Conservation (phyloP, 306 rosid species). For the Casuarina glauca region DNA sequence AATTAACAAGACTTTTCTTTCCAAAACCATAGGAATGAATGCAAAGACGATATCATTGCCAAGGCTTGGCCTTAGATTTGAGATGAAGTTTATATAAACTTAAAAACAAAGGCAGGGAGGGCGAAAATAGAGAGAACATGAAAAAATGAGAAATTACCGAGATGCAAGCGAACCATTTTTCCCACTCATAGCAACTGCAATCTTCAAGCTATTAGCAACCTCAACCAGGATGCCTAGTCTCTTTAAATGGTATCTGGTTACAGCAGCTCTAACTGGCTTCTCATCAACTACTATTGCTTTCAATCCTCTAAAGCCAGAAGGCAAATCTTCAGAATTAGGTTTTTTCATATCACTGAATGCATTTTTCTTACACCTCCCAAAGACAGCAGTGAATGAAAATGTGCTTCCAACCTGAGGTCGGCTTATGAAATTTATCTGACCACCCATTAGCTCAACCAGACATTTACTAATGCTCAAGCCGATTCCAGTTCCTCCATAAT, state of each 20-base stretch:
- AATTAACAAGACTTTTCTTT: neutral
- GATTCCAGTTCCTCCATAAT: conserved; percentile 97
- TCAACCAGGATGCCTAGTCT: conserved; percentile 85
- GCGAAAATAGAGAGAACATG: neutral
- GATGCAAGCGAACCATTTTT: conserved; percentile 61
- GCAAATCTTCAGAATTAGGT: conserved; percentile 70
- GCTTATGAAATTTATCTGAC: conserved; percentile 76
- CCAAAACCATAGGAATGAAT: neutral
- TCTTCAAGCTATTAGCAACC: conserved; percentile 55
- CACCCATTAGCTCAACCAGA: conserved; percentile 94
- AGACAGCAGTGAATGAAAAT: conserved; percentile 75
- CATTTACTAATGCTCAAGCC: conserved; percentile 98
- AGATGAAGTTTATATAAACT: neutral
- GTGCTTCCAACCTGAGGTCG: conserved; percentile 90
- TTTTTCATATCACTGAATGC: conserved; percentile 51
- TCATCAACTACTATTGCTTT: conserved; percentile 83
- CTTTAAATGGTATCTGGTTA: conserved; percentile 84
- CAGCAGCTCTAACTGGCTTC: conserved; percentile 95
- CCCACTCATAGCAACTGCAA: conserved; percentile 56
- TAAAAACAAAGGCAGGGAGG: neutral
- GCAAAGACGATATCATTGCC: neutral
- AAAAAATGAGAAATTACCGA: conserved; percentile 42
- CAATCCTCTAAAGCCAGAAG: conserved; percentile 75
- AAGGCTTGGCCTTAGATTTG: neutral
- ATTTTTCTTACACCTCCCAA: conserved; percentile 62